Conservation (phyloP, 805 yeast genomes). For the Kuraishia cidri region DNA sequence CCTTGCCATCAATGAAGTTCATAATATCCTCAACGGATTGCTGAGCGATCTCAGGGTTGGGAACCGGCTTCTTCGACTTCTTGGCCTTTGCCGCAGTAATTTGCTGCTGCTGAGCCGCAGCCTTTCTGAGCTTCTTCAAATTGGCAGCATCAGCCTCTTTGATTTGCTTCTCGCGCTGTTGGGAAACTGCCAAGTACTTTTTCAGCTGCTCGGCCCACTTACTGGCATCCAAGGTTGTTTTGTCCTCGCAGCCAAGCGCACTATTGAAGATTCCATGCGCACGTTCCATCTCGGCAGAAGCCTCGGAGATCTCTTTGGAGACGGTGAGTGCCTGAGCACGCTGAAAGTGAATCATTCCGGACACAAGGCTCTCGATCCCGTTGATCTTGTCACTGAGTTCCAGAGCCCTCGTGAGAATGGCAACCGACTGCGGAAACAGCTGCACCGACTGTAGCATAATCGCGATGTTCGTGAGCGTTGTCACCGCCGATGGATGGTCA, state of each 20-base stretch:
- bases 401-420: conserved; percentile 44
- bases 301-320: conserved; percentile 39
- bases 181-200: conserved; percentile 34
- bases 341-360: conserved; percentile 64
- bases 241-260: conserved; percentile 60
- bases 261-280: conserved; percentile 50
- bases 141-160: conserved; percentile 13
- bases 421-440: conserved; percentile 35
- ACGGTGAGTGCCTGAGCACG: conserved; percentile 52
- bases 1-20: conserved; percentile 59
- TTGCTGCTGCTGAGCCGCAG: conserved; percentile 16
- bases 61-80: conserved; percentile 21
- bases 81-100: conserved; percentile 10
- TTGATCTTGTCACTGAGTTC: conserved; percentile 38
- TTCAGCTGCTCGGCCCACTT: conserved; percentile 54
- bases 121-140: conserved; percentile 7
- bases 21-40: conserved; percentile 68
- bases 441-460: conserved; percentile 46
- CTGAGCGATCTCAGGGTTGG: conserved; percentile 47
- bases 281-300: conserved; percentile 44
- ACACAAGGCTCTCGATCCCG: conserved; percentile 51
- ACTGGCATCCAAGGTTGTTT: conserved; percentile 56
- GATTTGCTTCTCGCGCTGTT: conserved; percentile 28
- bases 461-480: conserved; percentile 54
- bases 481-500: conserved; percentile 62